Evolutionary conservation across 2,329 filamentous ascomycete species (phyloP), one percentile per base, ranked within the genome.

Genomic region (Rhinocladiella mackenziei): DNA sequence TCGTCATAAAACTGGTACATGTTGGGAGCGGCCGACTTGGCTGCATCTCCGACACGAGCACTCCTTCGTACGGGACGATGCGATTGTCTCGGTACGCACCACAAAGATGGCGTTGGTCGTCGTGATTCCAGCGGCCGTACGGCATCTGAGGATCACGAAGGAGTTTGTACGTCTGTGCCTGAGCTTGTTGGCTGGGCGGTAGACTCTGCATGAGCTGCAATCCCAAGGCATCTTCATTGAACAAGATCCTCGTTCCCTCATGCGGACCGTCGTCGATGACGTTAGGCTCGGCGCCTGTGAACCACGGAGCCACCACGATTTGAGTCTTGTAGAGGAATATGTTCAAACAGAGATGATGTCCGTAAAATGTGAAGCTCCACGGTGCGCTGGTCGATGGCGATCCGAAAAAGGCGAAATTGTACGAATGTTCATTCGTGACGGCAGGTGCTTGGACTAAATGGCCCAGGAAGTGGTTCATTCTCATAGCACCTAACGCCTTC

Each of bases 251-350:
- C 0, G 80, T 85, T 5, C 84, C 84, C 1, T 66, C 65, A 60
- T 79, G 73, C 0, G 74, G 74, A 0, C 84, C 83, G 0, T 64
- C 62, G 53, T 89, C 84, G 55, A 89, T 84, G 23, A 80, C 58
- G 56, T 89, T 88, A 0, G 86, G 86, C 63, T 91, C 86, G 0
- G 86, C 86, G 42, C 86, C 86, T 0, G 83, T 87, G 64, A 91
- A 91, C 65, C 81, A 86, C 0, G 86, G 86, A 0, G 78, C 80
- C 2, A 87, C 71, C 31, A 87, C 68, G 37, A 88, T 80, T 60
- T 87, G 81, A 0, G 67, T 64, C 22, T 70, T 70, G 58, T 81
- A 76, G 43, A 89, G 71, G 59, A 89, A 84, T 15, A 84, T 73
- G 56, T 81, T 81, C 2, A 89, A 71, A 54, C 83, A 87, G 2